Base-by-base conservation (phyloP, 2,329 filamentous ascomycete genomes). In the Fusarium drepaniforme region DNA sequence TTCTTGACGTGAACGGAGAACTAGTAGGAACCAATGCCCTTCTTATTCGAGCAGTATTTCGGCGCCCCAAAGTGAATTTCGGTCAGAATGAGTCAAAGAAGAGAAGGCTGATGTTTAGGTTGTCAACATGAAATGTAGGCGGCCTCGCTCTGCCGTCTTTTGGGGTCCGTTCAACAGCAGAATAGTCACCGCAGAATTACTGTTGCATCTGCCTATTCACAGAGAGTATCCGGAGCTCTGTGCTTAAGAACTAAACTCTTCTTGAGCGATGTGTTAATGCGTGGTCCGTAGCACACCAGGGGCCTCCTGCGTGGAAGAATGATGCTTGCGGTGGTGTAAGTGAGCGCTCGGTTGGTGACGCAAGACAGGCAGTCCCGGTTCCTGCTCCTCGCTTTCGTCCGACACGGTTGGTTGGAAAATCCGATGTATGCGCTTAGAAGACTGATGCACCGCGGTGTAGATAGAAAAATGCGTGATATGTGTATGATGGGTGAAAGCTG, bases 401-500 rank as follows among this genome's bases (percentile, higher is more conserved):
- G 61, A 33, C 18, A 58, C 28, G 25, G 38, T 66, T 35, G 30
- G 18, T 25, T 23, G 40, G 33, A 21, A n/a, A 35, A 51, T 42
- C 33, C 63, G 66, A 35, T 23, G 67, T 42, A 38, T 35, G n/a
- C 40, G 60, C 51, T 44, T 38, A 18, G 46, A 21, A 51, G 53
- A 30, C 38, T 63, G 25, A 49, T 53, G 46, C 5, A 60, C 37
- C 38, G 21, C 49, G 16, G 38, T 60, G 51, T 12, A 40, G 16
- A 30, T 16, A 44, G 59, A 44, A 16, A 33, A 60, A 60, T 58
- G 38, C 37, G 58, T 61, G 44, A 73, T 73, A 71, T 53, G 18
- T 61, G n/a, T 49, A 67, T 66, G 68, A 63, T 63, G 37, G 25
- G 21, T 16, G 23, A 46, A 68, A 11, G 16, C 37, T 69, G 53